Evolutionary conservation across 768 basidiomycete genomes (phyloP).

Genomic region (Mycena venus): DNA sequence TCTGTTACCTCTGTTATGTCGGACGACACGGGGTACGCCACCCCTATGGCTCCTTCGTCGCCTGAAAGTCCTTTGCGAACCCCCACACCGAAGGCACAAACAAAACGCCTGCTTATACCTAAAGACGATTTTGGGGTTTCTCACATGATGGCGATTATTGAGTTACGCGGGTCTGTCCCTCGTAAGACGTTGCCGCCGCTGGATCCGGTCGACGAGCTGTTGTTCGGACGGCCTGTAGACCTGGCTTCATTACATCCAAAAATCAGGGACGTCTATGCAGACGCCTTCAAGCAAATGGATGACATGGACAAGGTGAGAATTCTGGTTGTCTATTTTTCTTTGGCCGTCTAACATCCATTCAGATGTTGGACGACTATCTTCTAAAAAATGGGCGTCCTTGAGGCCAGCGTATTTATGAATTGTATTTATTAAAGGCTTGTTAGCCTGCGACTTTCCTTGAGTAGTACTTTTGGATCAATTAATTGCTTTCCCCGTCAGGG

Average conservation of each 20-base stretch:
- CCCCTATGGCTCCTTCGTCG: constrained; percentile 47
- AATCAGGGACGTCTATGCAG: constrained; percentile 78
- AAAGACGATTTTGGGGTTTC: constrained; percentile 89
- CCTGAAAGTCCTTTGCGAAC: constrained; percentile 41
- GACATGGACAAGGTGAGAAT: constrained; percentile 80
- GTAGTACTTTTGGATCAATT: constrained; percentile 18
- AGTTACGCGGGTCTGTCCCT: constrained; percentile 66
- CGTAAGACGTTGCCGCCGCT: constrained; percentile 49
- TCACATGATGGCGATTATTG: constrained; percentile 91
- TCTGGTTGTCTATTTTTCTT: background rate
- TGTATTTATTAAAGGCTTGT: constrained; percentile 15
- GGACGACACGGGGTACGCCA: constrained; percentile 64
- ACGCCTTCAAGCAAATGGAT: constrained; percentile 79
- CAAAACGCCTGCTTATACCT: constrained; percentile 66
- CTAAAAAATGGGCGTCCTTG: constrained; percentile 15
- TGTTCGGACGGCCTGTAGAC: constrained; percentile 79
- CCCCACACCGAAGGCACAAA: constrained; percentile 50
- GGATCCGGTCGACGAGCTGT: constrained; percentile 77
- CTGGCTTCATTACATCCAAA: constrained; percentile 76
- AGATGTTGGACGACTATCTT: constrained; percentile 29
- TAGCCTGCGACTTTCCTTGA: background rate
- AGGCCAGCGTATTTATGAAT: constrained; percentile 6
- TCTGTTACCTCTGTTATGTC: constrained; percentile 85
- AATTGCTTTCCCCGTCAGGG: background rate
- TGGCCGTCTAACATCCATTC: background rate